These are phyloP conservation scores for Oldenlandia corymbosa DNA, from an alignment of 257 asterid species.

Conservation along the genomic window DNA sequence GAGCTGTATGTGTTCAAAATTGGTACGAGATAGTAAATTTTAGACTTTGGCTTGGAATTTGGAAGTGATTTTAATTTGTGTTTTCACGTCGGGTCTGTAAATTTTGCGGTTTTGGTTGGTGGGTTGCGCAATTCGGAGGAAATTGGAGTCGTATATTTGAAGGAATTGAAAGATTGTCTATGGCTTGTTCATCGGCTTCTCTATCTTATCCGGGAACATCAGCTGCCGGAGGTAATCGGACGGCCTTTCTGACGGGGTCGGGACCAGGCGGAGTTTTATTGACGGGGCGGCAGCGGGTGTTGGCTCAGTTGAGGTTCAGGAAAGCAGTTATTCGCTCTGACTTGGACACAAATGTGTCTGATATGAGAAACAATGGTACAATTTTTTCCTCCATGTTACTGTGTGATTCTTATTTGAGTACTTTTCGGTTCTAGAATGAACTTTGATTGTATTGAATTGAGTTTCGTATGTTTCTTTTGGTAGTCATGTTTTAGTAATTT, in stretches of 20 bases:
- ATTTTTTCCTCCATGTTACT: neutral
- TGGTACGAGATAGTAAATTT: neutral
- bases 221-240: constrained; percentile 27
- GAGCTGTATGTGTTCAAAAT: neutral
- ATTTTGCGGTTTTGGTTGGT: neutral
- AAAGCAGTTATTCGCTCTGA: constrained; percentile 56
- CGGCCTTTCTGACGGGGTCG: constrained; percentile 15
- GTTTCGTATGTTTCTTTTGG: neutral
- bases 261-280: constrained; percentile 28
- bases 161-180: constrained; percentile 1
- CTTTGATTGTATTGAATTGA: neutral
- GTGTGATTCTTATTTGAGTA: neutral
- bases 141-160: neutral
- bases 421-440: neutral
- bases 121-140: neutral
- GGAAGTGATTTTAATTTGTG: neutral
- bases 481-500: neutral
- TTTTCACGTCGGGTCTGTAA: neutral
- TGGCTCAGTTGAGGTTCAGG: constrained; percentile 34
- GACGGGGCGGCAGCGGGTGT: constrained; percentile 20
- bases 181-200: constrained; percentile 56
- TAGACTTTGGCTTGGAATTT: neutral
- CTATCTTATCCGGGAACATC: constrained; percentile 47
- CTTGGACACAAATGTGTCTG: constrained; percentile 88
- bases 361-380: constrained; percentile 78